Conservation (phyloP, 768 basidiomycete species). For the Lanmaoa pseudosensibilis region DNA sequence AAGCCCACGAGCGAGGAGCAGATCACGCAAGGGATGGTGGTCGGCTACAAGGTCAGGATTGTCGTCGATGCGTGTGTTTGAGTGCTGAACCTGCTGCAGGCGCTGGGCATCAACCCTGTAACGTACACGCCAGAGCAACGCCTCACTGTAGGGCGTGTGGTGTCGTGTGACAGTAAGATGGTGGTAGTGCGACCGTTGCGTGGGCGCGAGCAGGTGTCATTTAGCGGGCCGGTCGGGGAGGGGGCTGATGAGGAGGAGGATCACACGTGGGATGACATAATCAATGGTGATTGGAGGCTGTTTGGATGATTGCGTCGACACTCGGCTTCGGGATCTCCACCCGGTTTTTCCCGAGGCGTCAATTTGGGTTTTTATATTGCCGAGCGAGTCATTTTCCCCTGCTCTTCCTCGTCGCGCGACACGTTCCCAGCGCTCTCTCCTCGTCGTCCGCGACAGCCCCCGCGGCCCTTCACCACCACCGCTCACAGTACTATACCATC, state of each 20-base stretch:
- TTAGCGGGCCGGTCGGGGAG: constrained; percentile 29
- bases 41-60: constrained; percentile 52
- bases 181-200: constrained; percentile 21
- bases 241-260: constrained; percentile 10
- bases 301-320: constrained; percentile 12
- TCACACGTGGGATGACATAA: constrained; percentile 31
- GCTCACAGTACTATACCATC: not conserved
- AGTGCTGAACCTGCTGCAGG: constrained; percentile 35
- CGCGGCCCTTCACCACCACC: not conserved
- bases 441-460: constrained; percentile 1
- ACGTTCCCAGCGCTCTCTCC: not conserved
- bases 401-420: not conserved
- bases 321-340: constrained; percentile 14
- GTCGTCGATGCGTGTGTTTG: not conserved
- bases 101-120: constrained; percentile 54
- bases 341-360: constrained; percentile 24
- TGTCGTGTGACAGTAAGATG: constrained; percentile 11
- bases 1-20: constrained; percentile 27
- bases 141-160: constrained; percentile 46
- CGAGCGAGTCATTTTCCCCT: not conserved
- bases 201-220: constrained; percentile 26
- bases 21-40: constrained; percentile 30
- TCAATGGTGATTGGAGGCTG: constrained; percentile 31
- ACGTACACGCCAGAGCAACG: constrained; percentile 63
- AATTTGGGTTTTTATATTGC: constrained; percentile 21